These are phyloP conservation scores for Berberis thunbergii DNA, from an alignment of 164 flowering plant genomes.

Conservation along the genomic window DNA sequence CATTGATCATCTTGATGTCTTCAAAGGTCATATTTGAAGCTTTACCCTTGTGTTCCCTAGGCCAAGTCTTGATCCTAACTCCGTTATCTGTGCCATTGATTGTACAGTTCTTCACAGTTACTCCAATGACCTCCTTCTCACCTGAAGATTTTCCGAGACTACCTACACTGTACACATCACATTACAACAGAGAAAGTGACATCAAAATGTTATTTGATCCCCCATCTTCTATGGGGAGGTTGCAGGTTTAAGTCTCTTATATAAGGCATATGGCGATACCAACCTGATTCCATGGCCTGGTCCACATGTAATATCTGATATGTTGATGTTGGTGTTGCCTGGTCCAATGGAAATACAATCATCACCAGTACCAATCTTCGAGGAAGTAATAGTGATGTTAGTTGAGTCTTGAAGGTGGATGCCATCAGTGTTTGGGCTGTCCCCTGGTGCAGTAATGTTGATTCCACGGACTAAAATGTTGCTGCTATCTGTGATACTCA, in stretches of 20 bases:
- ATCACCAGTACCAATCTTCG: conserved; percentile 47
- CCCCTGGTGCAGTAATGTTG: conserved; percentile 32
- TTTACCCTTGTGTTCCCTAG: conserved; percentile 13
- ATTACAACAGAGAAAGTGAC: too few relatives aligned
- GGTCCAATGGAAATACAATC: conserved; percentile 52
- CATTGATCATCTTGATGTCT: conserved; percentile 32
- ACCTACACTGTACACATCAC: conserved; percentile 24
- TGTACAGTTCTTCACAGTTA: conserved; percentile 31
- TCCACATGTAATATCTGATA: conserved; percentile 33
- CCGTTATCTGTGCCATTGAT: conserved; percentile 32
- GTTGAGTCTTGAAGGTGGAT: conserved; percentile 32
- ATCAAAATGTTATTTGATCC: background rate
- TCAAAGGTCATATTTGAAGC: conserved; percentile 29
- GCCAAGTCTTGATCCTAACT: conserved; percentile 45
- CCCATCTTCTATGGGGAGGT: background rate
- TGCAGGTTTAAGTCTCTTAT: background rate
- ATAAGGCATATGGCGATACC: background rate
- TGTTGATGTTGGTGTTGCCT: conserved; percentile 23
- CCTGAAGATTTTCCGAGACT: conserved; percentile 37
- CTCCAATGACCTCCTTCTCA: conserved; percentile 26
- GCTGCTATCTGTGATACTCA: conserved; percentile 10
- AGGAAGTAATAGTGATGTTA: conserved; percentile 14
- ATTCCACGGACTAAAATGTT: conserved; percentile 19
- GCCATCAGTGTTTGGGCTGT: conserved; percentile 65
- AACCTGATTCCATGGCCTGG: conserved; percentile 66